Percentiles rank a stretch among this genome's conserved stretches.
phyloP scores from a whole-genome alignment of 805 yeast species.

The Hanseniaspora nectarophila region DNA sequence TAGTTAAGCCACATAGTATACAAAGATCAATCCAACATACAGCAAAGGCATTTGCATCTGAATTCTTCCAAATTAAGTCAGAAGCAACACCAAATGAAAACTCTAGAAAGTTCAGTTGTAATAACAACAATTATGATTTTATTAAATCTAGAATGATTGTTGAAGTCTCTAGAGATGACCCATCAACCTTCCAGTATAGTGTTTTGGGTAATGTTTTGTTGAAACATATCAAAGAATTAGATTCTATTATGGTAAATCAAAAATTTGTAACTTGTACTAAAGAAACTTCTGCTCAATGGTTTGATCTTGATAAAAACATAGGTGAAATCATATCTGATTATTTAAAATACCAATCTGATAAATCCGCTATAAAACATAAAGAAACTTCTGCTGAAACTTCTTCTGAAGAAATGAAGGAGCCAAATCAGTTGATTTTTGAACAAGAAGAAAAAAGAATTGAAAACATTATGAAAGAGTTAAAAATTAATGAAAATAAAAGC shows the following conservation, averaged over 20 bases:
- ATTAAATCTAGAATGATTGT: conserved; percentile 8
- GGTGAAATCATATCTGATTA: conserved; percentile 1
- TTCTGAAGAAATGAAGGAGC: neutral
- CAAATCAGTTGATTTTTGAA: neutral
- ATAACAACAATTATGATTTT: neutral
- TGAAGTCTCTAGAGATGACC: conserved; percentile 14
- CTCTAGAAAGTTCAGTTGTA: conserved; percentile 2
- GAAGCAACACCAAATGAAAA: conserved; percentile 13
- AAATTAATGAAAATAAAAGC: neutral
- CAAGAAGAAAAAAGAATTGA: conserved; percentile 19
- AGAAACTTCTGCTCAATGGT: conserved; percentile 56
- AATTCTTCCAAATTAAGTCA: neutral
- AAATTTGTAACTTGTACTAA: conserved; percentile 64
- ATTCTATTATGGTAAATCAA: conserved; percentile 60
- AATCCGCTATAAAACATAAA: neutral
- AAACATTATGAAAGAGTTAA: neutral
- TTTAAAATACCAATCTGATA: conserved; percentile 1
- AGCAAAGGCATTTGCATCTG: neutral
- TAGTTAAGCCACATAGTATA: neutral
- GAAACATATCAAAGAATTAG: conserved; percentile 18
- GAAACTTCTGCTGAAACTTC: neutral
- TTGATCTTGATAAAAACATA: conserved; percentile 20
- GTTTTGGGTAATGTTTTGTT: conserved; percentile 8
- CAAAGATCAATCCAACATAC: neutral
- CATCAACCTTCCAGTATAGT: conserved; percentile 1